Percentiles rank a stretch among this genome's conserved stretches.
Conservation (phyloP, 345 rosid genomes). For the Eucalyptus regnans region DNA sequence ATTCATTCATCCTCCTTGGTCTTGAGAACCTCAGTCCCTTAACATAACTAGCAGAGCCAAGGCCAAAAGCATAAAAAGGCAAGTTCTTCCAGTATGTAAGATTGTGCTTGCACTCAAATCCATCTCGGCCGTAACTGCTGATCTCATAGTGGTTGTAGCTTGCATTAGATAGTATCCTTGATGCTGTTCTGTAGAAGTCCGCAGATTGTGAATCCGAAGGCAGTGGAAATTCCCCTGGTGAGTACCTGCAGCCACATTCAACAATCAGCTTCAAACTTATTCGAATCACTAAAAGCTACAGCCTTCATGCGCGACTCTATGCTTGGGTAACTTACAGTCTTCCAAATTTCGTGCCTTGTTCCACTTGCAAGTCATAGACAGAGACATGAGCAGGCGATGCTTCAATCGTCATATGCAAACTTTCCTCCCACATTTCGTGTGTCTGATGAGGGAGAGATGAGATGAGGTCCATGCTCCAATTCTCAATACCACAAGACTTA, state of each 20-base stretch:
- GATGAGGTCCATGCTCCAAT: slow-evolving; percentile 94
- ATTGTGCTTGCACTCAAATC: slow-evolving; percentile 76
- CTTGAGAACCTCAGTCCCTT: slow-evolving; percentile 81
- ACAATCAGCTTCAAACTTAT: not conserved
- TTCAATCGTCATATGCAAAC: slow-evolving; percentile 47
- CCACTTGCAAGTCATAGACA: slow-evolving; percentile 96
- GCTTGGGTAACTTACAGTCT: slow-evolving; percentile 35
- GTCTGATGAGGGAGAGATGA: slow-evolving; percentile 90
- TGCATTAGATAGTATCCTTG: slow-evolving; percentile 46
- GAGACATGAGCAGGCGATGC: slow-evolving; percentile 69
- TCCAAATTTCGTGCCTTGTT: slow-evolving; percentile 85
- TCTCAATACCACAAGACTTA: slow-evolving; percentile 46
- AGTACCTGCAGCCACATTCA: slow-evolving; percentile 43
- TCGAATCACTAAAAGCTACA: not conserved
- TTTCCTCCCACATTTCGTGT: slow-evolving; percentile 74
- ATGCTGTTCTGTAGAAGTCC: slow-evolving; percentile 66
- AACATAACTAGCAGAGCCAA: slow-evolving; percentile 88
- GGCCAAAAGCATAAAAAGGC: slow-evolving; percentile 82
- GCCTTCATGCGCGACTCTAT: not conserved
- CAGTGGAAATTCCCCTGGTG: slow-evolving; percentile 82
- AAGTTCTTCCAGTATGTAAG: slow-evolving; percentile 75
- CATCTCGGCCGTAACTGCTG: slow-evolving; percentile 60
- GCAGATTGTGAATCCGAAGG: slow-evolving; percentile 79
- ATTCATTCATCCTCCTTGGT: slow-evolving; percentile 74
- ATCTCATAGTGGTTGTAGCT: slow-evolving; percentile 81